Evolutionary conservation across 179 eudicot species (phyloP), one percentile per base, ranked within the genome.

Genomic region (Pouteria campechiana): DNA sequence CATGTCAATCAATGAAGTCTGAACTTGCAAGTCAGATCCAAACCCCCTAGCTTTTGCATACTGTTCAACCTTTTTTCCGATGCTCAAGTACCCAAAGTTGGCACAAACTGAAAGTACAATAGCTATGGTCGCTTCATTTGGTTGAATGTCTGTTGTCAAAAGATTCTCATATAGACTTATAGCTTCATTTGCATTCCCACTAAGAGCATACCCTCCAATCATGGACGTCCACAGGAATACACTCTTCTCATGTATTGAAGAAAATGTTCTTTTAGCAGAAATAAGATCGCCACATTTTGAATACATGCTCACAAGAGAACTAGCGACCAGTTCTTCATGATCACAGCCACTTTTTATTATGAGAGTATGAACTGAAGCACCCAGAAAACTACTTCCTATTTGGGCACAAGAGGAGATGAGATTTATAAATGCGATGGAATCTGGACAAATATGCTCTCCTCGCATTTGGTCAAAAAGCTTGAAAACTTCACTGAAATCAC

Each of bases 211-310:
- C 8, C 29, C 44, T 1, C 44, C 24, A 22, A 40, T 40, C 44
- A 40, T 9, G 6, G 44, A 40, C 7, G 44, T 40, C 44, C 30
- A 40, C 28, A 40, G 12, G 11, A 40, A n/a, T 29, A 40, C 44
- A n/a, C 25, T 23, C 14, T 40, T 40, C 7, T 40, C 17, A 5
- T 6, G 22, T 11, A 40, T 11, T 29, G 14, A n/a, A 22, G 12
- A 16, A 22, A 40, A 40, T 23, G 24, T 18, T 4, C 14, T 22
- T 40, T 29, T 16, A 22, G 44, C 22, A 40, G 29, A 40, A 2
- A n/a, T 9, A 40, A 40, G 44, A 29, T 40, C 44, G 24, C 44
- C 28, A 5, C 30, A 40, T 40, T 22, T 40, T 40, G 44, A 8
- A 40, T 21, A 40, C 44, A 40, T 40, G 29, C 18, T 40, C 7